These are phyloP conservation scores for Globisporangium mamillatum DNA, from an alignment of 352 stramenopile genomes.

Conservation along the genomic window DNA sequence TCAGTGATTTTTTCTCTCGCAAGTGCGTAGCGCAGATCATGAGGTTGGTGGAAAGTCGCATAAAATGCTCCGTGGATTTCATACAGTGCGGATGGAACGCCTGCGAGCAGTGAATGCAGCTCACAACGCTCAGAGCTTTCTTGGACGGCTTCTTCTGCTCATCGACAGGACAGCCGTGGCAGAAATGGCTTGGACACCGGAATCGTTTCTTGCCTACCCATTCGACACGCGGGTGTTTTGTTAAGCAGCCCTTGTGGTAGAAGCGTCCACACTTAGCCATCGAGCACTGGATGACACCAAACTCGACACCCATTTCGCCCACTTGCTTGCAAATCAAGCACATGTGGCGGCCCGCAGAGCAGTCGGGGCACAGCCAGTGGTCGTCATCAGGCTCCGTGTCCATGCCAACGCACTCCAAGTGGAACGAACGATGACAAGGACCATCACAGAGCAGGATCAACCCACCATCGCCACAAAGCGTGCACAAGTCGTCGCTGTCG, in stretches of 20 bases:
- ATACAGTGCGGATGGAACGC: slow-evolving; percentile 84
- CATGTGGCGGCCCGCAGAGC: slow-evolving; percentile 85
- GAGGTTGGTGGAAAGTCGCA: slow-evolving; percentile 80
- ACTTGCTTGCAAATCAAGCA: slow-evolving; percentile 91
- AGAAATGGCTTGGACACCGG: slow-evolving; percentile 90
- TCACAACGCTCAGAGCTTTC: slow-evolving; percentile 50
- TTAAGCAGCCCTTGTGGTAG: slow-evolving; percentile 90
- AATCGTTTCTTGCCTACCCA: slow-evolving; percentile 89
- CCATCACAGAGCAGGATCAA: slow-evolving; percentile 91
- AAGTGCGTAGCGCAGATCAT: slow-evolving; percentile 90
- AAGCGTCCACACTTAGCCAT: slow-evolving; percentile 92
- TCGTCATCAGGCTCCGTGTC: slow-evolving; percentile 77
- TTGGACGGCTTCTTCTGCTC: slow-evolving; percentile 36
- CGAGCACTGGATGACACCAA: slow-evolving; percentile 89
- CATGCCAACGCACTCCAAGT: slow-evolving; percentile 90
- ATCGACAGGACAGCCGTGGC: slow-evolving; percentile 56
- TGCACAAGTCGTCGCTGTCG: slow-evolving; percentile 90
- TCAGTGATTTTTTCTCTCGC: slow-evolving; percentile 34
- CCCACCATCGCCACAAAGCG: slow-evolving; percentile 88
- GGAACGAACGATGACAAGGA: slow-evolving; percentile 91
- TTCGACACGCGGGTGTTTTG: slow-evolving; percentile 68
- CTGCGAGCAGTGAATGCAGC: slow-evolving; percentile 87
- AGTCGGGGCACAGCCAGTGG: slow-evolving; percentile 91
- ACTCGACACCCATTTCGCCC: slow-evolving; percentile 86
- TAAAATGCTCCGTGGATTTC: slow-evolving; percentile 62